Evolutionary conservation across 2,329 filamentous ascomycete genomes (phyloP).

Genomic region (Fusarium algeriense): DNA sequence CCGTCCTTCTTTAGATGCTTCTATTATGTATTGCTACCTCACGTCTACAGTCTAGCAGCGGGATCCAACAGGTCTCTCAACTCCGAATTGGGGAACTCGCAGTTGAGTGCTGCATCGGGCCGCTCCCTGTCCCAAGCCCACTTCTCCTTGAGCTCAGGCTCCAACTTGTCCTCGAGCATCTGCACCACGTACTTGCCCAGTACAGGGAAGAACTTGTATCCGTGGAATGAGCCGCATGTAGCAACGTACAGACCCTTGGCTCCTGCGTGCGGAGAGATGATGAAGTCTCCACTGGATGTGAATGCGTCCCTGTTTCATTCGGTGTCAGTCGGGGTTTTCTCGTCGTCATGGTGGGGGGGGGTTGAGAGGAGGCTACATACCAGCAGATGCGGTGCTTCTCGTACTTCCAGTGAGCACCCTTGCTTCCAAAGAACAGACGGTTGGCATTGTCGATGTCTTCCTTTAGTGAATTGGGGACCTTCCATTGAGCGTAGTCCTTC

Average conservation of each 20-base stretch:
- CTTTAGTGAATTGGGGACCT: slow-evolving; percentile 66
- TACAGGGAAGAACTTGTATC: slow-evolving; percentile 75
- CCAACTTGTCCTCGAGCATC: slow-evolving; percentile 63
- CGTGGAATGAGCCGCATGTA: slow-evolving; percentile 75
- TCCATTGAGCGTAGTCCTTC: slow-evolving; percentile 73
- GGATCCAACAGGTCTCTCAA: slow-evolving; percentile 63
- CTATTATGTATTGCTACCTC: slow-evolving; percentile 9
- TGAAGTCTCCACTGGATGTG: slow-evolving; percentile 70
- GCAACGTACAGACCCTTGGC: slow-evolving; percentile 70
- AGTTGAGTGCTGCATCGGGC: slow-evolving; percentile 64
- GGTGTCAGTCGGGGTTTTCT: slow-evolving; percentile 12
- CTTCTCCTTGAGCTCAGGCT: slow-evolving; percentile 57
- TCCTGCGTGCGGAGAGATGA: slow-evolving; percentile 69
- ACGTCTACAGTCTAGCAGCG: slow-evolving; percentile 46
- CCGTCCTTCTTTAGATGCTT: slow-evolving; percentile 16
- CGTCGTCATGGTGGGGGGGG: not conserved
- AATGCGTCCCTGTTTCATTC: slow-evolving; percentile 70
- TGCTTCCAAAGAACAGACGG: slow-evolving; percentile 69
- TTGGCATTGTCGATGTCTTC: slow-evolving; percentile 70
- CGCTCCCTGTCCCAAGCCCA: slow-evolving; percentile 72
- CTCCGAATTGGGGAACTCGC: slow-evolving; percentile 69
- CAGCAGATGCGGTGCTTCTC: slow-evolving; percentile 75
- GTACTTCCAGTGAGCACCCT: slow-evolving; percentile 67
- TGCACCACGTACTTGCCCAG: slow-evolving; percentile 72
- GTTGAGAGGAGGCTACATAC: slow-evolving; percentile 55